Conservation (phyloP, 2,329 filamentous ascomycete species). For the Exserohilum rostratum region DNA sequence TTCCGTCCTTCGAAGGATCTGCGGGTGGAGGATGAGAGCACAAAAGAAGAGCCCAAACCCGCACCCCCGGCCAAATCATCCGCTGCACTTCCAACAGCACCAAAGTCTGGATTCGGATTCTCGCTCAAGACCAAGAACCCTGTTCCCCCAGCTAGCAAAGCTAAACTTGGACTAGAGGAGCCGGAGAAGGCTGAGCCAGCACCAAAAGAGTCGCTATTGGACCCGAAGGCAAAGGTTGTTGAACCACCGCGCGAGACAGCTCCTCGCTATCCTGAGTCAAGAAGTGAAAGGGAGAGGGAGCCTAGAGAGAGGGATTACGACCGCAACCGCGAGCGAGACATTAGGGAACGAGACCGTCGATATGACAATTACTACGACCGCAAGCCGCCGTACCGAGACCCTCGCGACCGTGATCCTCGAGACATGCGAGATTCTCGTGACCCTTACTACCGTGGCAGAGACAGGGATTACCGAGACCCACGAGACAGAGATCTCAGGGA, state of each 20-base stretch:
- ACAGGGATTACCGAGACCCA: constrained; percentile 22
- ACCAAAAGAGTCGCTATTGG: constrained; percentile 49
- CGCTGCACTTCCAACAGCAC: constrained; percentile 60
- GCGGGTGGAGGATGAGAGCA: constrained; percentile 66
- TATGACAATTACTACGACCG: constrained; percentile 35
- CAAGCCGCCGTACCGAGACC: constrained; percentile 35
- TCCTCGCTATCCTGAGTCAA: constrained; percentile 30
- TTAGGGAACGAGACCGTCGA: constrained; percentile 50
- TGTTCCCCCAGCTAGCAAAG: constrained; percentile 59
- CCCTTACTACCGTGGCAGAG: constrained; percentile 23
- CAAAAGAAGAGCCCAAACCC: constrained; percentile 58
- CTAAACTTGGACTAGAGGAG: constrained; percentile 56
- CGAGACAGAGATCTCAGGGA: constrained; percentile 36
- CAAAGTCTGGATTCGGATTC: constrained; percentile 74
- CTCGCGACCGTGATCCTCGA: constrained; percentile 32
- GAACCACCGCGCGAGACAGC: constrained; percentile 38
- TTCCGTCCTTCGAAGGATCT: constrained; percentile 69
- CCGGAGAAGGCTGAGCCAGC: constrained; percentile 41
- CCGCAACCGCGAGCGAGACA: constrained; percentile 47
- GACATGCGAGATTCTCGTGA: constrained; percentile 26
- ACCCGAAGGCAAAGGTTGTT: constrained; percentile 48
- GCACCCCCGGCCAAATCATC: constrained; percentile 59
- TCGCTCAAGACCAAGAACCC: constrained; percentile 79
- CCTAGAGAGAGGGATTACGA: constrained; percentile 28
- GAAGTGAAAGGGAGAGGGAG: constrained; percentile 34